A percentile compares a stretch with the other conserved stretches of the same genome.
These are phyloP conservation scores for Cyclanthera cordifolia DNA, from an alignment of 306 rosid genomes.

Conservation along the genomic window DNA sequence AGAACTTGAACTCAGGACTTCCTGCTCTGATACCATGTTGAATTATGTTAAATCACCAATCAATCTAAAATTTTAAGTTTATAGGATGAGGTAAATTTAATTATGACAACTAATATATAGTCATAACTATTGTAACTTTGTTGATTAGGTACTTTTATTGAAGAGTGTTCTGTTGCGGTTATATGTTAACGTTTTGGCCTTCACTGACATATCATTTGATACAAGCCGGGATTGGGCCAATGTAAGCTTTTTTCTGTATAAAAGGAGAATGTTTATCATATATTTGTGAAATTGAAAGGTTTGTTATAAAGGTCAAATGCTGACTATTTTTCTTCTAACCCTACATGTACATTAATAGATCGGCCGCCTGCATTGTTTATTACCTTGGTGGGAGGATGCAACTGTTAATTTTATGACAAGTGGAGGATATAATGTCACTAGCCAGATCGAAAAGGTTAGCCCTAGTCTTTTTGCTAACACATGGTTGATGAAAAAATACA, in stretches of 20 bases:
- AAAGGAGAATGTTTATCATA: neutral
- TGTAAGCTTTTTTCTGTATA: conserved; percentile 29
- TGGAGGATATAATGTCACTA: conserved; percentile 61
- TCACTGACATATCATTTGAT: conserved; percentile 35
- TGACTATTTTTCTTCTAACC: neutral
- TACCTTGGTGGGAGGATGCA: conserved; percentile 90
- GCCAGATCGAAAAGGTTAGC: conserved; percentile 54
- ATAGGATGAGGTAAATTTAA: too few species aligned
- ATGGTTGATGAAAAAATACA: neutral
- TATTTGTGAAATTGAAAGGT: neutral
- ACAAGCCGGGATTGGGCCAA: conserved; percentile 53
- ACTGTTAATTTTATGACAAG: conserved; percentile 70
- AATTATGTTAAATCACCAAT: too few species aligned
- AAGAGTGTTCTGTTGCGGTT: conserved; percentile 65
- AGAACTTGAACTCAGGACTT: too few species aligned
- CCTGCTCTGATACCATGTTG: too few species aligned
- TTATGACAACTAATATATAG: neutral
- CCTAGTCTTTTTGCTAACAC: neutral
- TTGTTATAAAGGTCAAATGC: neutral
- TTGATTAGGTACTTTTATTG: conserved; percentile 53
- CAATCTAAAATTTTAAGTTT: too few species aligned
- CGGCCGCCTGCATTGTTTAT: conserved; percentile 72
- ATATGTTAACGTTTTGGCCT: conserved; percentile 44
- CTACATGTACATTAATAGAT: too few species aligned
- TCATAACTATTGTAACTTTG: neutral